Conservation (phyloP, 768 basidiomycete species). For the Rhodotorula paludigena region DNA sequence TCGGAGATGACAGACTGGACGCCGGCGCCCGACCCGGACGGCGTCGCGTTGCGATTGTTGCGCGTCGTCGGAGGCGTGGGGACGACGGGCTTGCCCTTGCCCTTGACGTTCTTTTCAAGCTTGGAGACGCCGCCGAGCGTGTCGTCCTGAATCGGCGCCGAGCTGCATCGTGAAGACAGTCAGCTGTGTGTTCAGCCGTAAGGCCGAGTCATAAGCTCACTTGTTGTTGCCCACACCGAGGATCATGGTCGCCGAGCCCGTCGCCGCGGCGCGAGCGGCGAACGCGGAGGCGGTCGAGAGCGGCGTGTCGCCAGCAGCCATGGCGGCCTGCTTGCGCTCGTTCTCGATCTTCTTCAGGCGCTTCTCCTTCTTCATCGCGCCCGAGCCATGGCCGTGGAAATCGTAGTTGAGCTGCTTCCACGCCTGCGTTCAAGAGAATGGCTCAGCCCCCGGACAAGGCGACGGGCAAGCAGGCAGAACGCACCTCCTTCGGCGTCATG, state of each 20-base stretch:
- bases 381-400: constrained; percentile 96
- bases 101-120: constrained; percentile 19
- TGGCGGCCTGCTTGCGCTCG: constrained; percentile 86
- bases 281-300: constrained; percentile 92
- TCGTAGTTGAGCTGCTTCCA: constrained; percentile 97
- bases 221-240: constrained; percentile 50
- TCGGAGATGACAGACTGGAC: constrained; percentile 13
- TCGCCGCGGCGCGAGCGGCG: constrained; percentile 84
- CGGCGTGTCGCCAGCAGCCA: constrained; percentile 93
- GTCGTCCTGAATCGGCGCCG: constrained; percentile 32
- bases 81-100: constrained; percentile 33
- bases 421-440: constrained; percentile 49
- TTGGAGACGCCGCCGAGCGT: constrained; percentile 11
- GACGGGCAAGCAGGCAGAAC: not conserved
- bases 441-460: not conserved
- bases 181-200: not conserved
- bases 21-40: not conserved
- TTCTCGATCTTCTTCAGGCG: constrained; percentile 94
- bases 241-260: constrained; percentile 93
- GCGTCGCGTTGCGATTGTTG: not conserved
- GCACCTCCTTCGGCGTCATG: constrained; percentile 75
- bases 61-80: not conserved
- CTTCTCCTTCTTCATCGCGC: constrained; percentile 96
- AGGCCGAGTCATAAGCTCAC: constrained; percentile 13
- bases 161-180: constrained; percentile 5